Evolutionary conservation across 192 early-diverging fungal genomes (phyloP), one percentile per base, ranked within the genome.

Genomic region (Funneliformis mosseae): DNA sequence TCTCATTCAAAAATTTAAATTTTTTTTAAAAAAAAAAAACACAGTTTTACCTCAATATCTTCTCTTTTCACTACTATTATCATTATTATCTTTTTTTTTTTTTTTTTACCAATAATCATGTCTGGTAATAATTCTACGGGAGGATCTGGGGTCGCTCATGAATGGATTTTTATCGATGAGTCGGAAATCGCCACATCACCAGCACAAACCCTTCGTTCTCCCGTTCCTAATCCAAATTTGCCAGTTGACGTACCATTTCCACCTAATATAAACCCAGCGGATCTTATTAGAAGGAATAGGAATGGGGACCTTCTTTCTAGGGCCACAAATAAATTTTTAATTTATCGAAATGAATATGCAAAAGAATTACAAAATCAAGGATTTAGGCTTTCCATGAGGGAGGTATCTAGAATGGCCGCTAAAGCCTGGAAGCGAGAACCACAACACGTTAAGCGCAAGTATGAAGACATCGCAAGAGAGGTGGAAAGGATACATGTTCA

Each of bases 241-340:
- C 33, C 21, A 21, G 42, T 77, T 16, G 42, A 41, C 7, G 61
- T 77, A 23, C 76, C 76, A n/a, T 77, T 77, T 23, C 76, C 76
- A 8, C 76, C 76, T 16, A 42, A 77, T 55, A 50, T 77, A 42
- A 77, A 77, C 64, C 76, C 76, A 42, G 27, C 28, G 5, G 76
- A 77, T 64, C n/a, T 77, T 16, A 77, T 77, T 27, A 60, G 76
- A 3, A 61, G 60, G 27, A 50, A 77, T 27, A 61, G 62, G 21
- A 77, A 77, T 23, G 76, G 76, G 0, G 61, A 63, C 11, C 42
- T 77, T 9, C 46, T 61, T 25, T 42, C 76, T 43, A 61, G 76
- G 64, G 59, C 60, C 3, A 77, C 76, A 39, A 77, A 77, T n/a
- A 77, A 77, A 43, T 77, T 77, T 42, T 77, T 77, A 23, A 77